Base-by-base conservation (phyloP, 352 stramenopile genomes). In the Phytophthora macrochlamydospora region DNA sequence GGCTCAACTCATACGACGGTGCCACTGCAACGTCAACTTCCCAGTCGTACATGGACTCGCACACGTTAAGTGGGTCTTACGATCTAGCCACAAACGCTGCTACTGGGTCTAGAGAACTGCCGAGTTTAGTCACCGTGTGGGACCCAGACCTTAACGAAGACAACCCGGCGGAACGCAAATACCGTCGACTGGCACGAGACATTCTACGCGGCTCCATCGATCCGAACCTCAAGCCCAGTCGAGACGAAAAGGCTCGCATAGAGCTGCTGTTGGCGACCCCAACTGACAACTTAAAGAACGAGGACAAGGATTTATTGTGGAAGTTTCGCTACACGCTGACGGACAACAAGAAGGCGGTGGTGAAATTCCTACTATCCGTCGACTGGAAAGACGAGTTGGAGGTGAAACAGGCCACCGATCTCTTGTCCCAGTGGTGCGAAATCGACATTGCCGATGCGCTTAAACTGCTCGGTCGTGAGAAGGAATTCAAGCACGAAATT, bases 381-480 rank as follows among this genome's bases (percentile, higher is more conserved):
- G 96, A 99, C 81, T 99, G 97, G 97, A 97, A 97, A 53, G 93
- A 98, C 37, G 96, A 99, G 70, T 90, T 89, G 18, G 98, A 99
- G 74, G 97, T 99, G 28, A 96, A 98, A 30, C 97, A 99, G 82
- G 83, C 84, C 2, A 91, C 82, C 0, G 86, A 95, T 62, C 45
- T 97, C 53, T 58, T 95, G 44, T 79, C 84, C 31, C 84, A 93
- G 42, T 95, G 87, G 87, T 89, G 85, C 92, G 74, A 98, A 62
- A 95, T 99, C 62, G 96, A 99, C 65, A 98, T 99, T 24, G 97
- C 97, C 1, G 98, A 99, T 73, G 97, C 98, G 1, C 75, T 99
- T 51, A 99, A 99, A 75, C 79, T 99, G 7, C 67, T 99, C 9
- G 97, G 97, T 1, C 93, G 86, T 35, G 85, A 94, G 48, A 94